These are phyloP conservation scores for Wickerhamomyces kurtzmanii DNA, from an alignment of 805 yeast genomes.

Conservation along the genomic window DNA sequence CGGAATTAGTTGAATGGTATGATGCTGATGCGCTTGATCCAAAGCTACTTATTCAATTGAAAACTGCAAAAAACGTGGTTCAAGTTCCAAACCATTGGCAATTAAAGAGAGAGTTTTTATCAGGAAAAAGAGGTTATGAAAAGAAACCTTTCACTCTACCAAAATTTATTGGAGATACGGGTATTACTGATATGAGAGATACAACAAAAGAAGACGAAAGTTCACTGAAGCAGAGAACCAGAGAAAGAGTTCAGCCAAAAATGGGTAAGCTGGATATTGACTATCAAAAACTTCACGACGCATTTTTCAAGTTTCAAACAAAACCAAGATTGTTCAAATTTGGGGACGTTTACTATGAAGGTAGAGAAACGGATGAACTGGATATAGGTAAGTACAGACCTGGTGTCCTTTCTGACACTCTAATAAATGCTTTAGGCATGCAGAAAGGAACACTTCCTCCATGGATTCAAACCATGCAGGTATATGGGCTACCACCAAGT, in stretches of 20 bases:
- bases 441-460: constrained; percentile 56
- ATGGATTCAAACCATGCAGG: constrained; percentile 65
- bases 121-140: constrained; percentile 56
- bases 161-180: constrained; percentile 67
- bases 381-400: constrained; percentile 41
- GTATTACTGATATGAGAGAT: constrained; percentile 79
- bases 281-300: constrained; percentile 71
- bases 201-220: constrained; percentile 39
- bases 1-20: constrained; percentile 77
- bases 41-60: constrained; percentile 48
- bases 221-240: constrained; percentile 56
- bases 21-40: constrained; percentile 87
- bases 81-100: constrained; percentile 86
- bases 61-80: constrained; percentile 53
- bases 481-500: constrained; percentile 76
- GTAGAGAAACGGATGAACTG: constrained; percentile 46
- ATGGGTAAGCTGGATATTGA: constrained; percentile 82
- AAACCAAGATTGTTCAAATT: constrained; percentile 57
- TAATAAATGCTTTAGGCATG: constrained; percentile 65
- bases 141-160: constrained; percentile 73
- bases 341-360: constrained; percentile 80
- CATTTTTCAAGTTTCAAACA: constrained; percentile 75
- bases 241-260: constrained; percentile 85
- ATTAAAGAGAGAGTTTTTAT: constrained; percentile 61
- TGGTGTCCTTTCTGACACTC: constrained; percentile 51